A percentile compares a stretch with the other conserved stretches of the same genome.
Conservation (phyloP, 495 filamentous ascomycete genomes). For the Hypomontagnella submonticulosa region DNA sequence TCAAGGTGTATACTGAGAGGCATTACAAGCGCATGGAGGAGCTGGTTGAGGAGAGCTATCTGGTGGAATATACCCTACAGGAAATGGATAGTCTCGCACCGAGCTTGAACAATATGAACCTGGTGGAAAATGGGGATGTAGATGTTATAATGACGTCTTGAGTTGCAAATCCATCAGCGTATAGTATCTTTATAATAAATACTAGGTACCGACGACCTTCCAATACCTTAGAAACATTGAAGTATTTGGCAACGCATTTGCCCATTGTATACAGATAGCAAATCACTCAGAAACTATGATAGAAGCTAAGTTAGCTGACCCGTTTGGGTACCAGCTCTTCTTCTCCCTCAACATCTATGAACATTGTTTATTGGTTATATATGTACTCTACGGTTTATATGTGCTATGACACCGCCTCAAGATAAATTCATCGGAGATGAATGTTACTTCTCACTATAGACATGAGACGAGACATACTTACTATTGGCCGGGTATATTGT, state of each 20-base stretch:
- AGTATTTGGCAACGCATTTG: too few relatives aligned
- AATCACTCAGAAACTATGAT: too few relatives aligned
- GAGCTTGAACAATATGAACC: conserved; percentile 44
- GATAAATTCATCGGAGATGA: not conserved
- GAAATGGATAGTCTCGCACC: conserved; percentile 87
- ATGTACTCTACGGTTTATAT: too few relatives aligned
- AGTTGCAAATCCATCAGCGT: conserved; percentile 5
- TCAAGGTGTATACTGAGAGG: conserved; percentile 88
- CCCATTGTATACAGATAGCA: too few relatives aligned
- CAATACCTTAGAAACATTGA: too few relatives aligned
- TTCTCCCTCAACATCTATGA: too few relatives aligned
- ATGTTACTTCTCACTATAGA: not conserved
- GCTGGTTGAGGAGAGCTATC: conserved; percentile 90
- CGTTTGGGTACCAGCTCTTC: too few relatives aligned
- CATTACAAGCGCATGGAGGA: conserved; percentile 90
- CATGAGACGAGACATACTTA: not conserved
- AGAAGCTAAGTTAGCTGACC: too few relatives aligned
- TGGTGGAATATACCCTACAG: conserved; percentile 89
- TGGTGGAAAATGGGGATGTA: conserved; percentile 48
- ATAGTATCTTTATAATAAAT: too few relatives aligned
- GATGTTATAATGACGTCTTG: conserved; percentile 58
- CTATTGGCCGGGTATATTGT: not conserved
- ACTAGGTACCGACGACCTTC: too few relatives aligned
- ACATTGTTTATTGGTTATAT: too few relatives aligned
- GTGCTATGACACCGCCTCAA: not conserved